A percentile compares a stretch with the other conserved stretches of the same genome.
Evolutionary conservation across 2,329 filamentous ascomycete species (phyloP).

Genomic region (Epichloe bromicola): DNA sequence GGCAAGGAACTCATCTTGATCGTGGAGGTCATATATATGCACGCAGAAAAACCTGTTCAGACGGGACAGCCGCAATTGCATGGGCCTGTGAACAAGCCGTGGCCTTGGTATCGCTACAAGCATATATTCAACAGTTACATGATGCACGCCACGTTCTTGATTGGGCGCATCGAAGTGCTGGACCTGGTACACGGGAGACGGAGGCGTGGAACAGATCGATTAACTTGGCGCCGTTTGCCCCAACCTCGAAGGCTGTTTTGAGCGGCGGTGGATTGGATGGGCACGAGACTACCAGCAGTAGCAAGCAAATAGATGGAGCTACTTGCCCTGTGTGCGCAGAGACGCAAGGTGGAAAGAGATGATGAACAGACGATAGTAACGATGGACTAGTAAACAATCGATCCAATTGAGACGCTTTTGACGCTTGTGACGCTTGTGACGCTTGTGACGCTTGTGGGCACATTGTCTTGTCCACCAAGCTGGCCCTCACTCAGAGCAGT

Average conservation of each 20-base stretch:
- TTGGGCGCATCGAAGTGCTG: too few relatives aligned
- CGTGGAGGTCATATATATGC: not conserved
- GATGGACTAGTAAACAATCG: not conserved
- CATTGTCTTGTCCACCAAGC: not conserved
- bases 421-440: not conserved
- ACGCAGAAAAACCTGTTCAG: not conserved
- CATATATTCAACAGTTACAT: not conserved
- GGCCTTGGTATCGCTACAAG: not conserved
- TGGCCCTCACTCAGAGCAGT: not conserved
- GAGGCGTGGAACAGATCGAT: not conserved
- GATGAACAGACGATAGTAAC: not conserved
- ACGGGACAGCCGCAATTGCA: not conserved
- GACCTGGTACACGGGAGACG: not conserved
- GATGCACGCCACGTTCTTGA: not conserved
- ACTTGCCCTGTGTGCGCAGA: not conserved
- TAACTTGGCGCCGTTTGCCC: not conserved
- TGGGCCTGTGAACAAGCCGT: not conserved
- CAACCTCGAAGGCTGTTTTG: not conserved
- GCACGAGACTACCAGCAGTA: slow-evolving; percentile 12
- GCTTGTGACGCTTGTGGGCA: not conserved
- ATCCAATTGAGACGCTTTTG: not conserved
- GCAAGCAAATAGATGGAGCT: not conserved
- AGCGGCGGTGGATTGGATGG: not conserved
- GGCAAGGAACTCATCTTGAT: not conserved
- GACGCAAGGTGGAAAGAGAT: not conserved